These are phyloP conservation scores for Cyclanthera cordifolia DNA, from an alignment of 306 rosid species.

Conservation along the genomic window DNA sequence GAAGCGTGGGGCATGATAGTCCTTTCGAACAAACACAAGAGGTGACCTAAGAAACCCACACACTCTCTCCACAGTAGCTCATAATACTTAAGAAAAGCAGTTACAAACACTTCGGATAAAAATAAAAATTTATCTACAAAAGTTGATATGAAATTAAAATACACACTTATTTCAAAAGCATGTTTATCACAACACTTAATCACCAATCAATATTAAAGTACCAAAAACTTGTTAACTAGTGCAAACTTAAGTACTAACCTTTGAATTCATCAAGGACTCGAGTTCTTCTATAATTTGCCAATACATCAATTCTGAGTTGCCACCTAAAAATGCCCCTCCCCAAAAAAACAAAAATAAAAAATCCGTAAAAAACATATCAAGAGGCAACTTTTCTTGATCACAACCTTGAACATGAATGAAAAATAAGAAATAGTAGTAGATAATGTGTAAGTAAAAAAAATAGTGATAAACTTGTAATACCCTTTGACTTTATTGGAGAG, in stretches of 20 bases:
- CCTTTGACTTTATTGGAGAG: constrained; percentile 77
- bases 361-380: background rate
- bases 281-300: constrained; percentile 44
- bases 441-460: constrained; percentile 1
- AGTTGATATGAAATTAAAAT: background rate
- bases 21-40: background rate
- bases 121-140: background rate
- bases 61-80: background rate
- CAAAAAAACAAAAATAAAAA: background rate
- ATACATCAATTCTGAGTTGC: constrained; percentile 23
- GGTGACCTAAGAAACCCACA: background rate
- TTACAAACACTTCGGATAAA: background rate
- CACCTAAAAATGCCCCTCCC: constrained; percentile 29
- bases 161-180: background rate
- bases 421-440: background rate
- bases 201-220: background rate
- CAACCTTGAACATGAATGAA: background rate
- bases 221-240: background rate
- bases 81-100: background rate
- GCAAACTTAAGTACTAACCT: constrained; percentile 31
- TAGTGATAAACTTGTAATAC: constrained; percentile 22
- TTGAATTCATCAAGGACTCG: constrained; percentile 58
- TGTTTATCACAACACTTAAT: background rate
- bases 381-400: background rate
- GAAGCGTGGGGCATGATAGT: background rate